phyloP scores from a whole-genome alignment of 1,284 basidiomycete genomes.

The Irpex lacteus region DNA sequence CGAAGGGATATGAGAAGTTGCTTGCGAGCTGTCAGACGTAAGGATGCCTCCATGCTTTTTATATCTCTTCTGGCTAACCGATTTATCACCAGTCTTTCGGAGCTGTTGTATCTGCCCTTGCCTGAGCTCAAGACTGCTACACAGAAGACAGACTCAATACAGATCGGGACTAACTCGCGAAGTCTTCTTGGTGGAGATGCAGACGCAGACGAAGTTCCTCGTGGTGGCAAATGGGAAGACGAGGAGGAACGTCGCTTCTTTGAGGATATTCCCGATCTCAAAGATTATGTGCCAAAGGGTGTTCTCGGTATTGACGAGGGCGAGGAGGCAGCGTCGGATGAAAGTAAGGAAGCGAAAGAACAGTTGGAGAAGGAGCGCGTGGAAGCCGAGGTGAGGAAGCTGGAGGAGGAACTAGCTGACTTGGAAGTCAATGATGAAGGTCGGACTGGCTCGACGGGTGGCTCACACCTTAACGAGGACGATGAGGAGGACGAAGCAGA shows the following conservation, averaged over 20 bases:
- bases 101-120: conserved; percentile 79
- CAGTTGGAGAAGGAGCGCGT: conserved; percentile 49
- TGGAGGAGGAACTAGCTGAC: conserved; percentile 64
- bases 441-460: conserved; percentile 15
- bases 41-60: conserved; percentile 20
- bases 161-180: conserved; percentile 57
- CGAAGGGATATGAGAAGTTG: conserved; percentile 90
- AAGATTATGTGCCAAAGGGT: conserved; percentile 86
- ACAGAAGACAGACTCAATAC: conserved; percentile 75
- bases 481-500: conserved; percentile 32
- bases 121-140: conserved; percentile 81
- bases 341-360: conserved; percentile 35
- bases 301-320: conserved; percentile 81
- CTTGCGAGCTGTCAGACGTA: conserved; percentile 84
- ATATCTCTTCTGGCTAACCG: neutral
- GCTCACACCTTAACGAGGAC: conserved; percentile 20
- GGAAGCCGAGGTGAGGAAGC: conserved; percentile 61
- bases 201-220: conserved; percentile 51
- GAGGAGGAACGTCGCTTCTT: conserved; percentile 96
- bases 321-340: conserved; percentile 22
- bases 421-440: conserved; percentile 38
- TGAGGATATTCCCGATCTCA: conserved; percentile 90
- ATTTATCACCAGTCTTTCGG: conserved; percentile 66
- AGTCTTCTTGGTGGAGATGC: conserved; percentile 44
- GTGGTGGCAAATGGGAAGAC: conserved; percentile 94